These are phyloP conservation scores for Umbilicaria muhlenbergii DNA, from an alignment of 495 filamentous ascomycete genomes.

Conservation along the genomic window DNA sequence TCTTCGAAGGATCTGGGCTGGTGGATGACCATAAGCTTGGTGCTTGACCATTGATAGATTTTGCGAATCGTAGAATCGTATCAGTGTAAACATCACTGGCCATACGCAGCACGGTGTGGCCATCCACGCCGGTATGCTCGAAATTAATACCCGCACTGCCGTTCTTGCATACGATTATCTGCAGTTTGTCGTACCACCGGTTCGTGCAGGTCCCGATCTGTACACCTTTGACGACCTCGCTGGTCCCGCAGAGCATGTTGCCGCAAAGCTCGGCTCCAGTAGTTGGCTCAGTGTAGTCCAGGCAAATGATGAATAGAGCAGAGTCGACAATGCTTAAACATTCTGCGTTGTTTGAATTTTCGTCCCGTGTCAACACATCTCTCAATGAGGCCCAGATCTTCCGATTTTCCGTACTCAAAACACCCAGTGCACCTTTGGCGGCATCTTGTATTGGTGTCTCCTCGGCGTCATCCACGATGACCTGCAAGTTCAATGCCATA, in stretches of 20 bases:
- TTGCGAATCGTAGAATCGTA: conserved; percentile 90
- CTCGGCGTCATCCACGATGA: conserved; percentile 77
- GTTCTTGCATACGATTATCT: conserved; percentile 99
- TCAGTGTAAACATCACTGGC: conserved; percentile 95
- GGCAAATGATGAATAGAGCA: conserved; percentile 77
- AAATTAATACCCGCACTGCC: conserved; percentile 98
- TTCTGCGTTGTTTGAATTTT: conserved; percentile 84
- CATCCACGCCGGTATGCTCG: conserved; percentile 95
- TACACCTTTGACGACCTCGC: conserved; percentile 77
- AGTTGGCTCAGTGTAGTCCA: conserved; percentile 79
- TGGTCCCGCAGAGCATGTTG: conserved; percentile 97
- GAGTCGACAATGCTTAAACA: conserved; percentile 90
- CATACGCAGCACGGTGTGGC: conserved; percentile 91
- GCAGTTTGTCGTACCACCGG: conserved; percentile 96
- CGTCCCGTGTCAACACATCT: conserved; percentile 76
- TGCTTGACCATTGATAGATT: conserved; percentile 89
- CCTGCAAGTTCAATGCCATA: conserved; percentile 78
- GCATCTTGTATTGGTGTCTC: conserved; percentile 86
- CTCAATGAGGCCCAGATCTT: conserved; percentile 87
- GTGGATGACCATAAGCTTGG: conserved; percentile 82
- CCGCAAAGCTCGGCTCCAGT: conserved; percentile 70
- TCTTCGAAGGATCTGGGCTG: conserved; percentile 84
- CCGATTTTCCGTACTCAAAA: conserved; percentile 90
- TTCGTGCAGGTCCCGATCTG: conserved; percentile 97
- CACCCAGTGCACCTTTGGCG: conserved; percentile 82